Evolutionary conservation across 306 rosid genomes (phyloP).

Genomic region (Malus domestica): DNA sequence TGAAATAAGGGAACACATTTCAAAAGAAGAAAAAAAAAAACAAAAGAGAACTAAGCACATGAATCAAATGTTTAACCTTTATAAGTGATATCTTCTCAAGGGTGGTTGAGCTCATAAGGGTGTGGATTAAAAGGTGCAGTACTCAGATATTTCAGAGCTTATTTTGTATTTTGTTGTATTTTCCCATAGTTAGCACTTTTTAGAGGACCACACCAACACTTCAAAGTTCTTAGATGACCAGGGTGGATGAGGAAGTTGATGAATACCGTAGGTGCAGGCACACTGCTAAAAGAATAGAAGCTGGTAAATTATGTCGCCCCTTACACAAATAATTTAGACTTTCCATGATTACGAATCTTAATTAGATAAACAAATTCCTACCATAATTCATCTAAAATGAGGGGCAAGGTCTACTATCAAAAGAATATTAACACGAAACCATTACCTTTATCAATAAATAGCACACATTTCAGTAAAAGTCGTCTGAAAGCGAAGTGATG

Average conservation of each 20-base stretch:
- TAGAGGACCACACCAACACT: not conserved
- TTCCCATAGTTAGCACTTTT: not conserved
- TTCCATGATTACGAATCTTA: not conserved
- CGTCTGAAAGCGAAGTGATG: not conserved
- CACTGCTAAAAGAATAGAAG: too few relatives aligned
- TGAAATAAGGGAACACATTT: too few relatives aligned
- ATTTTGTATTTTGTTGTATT: not conserved
- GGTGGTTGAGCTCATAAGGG: too few relatives aligned
- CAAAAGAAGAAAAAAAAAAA: too few relatives aligned
- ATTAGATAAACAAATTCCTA: not conserved
- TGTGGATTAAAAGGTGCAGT: not conserved
- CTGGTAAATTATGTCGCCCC: not conserved
- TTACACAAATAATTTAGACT: not conserved
- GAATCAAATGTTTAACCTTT: too few relatives aligned
- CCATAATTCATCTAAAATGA: not conserved
- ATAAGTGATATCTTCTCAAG: too few relatives aligned
- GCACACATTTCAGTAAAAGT: not conserved
- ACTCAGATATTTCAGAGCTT: not conserved
- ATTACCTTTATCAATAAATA: not conserved
- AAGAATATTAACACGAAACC: not conserved
- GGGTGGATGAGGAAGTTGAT: not conserved
- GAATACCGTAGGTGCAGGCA: not conserved
- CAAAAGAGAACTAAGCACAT: too few relatives aligned
- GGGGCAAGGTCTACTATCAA: not conserved
- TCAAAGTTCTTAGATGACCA: not conserved